A percentile compares a stretch with the other conserved stretches of the same genome.
These are phyloP conservation scores for Beta lomatogona DNA, from an alignment of 179 eudicot species.

Conservation along the genomic window DNA sequence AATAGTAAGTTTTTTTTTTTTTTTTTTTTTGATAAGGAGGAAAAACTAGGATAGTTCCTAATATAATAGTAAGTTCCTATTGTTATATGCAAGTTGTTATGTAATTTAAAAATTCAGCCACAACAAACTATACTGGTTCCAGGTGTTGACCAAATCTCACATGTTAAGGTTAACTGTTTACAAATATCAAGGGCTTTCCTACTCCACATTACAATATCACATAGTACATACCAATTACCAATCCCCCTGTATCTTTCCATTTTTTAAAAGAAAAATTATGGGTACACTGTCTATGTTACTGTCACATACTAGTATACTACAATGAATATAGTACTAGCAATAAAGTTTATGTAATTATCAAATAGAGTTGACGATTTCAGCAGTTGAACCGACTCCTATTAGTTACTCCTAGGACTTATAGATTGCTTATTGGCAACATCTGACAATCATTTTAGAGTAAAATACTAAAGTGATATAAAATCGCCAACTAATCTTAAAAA, in stretches of 20 bases:
- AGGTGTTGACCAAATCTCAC: constrained; percentile 2
- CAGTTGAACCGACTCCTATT: constrained; percentile 1
- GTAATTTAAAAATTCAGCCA: not conserved
- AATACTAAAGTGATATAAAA: not conserved
- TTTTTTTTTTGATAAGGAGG: too few species aligned
- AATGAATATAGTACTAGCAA: not conserved
- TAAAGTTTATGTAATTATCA: not conserved
- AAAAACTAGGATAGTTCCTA: too few species aligned
- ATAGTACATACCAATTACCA: not conserved
- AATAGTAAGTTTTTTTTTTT: too few species aligned
- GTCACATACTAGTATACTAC: not conserved
- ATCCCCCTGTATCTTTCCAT: too few species aligned
- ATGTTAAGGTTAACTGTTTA: not conserved
- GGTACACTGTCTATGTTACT: not conserved
- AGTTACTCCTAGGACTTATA: not conserved
- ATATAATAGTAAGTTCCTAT: too few species aligned
- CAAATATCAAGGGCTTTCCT: not conserved
- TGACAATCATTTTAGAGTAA: constrained; percentile 11
- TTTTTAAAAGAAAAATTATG: not conserved
- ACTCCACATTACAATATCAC: not conserved
- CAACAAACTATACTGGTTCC: not conserved
- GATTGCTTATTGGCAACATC: constrained; percentile 10
- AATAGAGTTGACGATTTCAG: constrained; percentile 14
- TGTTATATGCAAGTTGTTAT: too few species aligned
- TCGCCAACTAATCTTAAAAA: not conserved